Base-by-base conservation (phyloP, 345 rosid genomes). In the Populus euphratica region DNA sequence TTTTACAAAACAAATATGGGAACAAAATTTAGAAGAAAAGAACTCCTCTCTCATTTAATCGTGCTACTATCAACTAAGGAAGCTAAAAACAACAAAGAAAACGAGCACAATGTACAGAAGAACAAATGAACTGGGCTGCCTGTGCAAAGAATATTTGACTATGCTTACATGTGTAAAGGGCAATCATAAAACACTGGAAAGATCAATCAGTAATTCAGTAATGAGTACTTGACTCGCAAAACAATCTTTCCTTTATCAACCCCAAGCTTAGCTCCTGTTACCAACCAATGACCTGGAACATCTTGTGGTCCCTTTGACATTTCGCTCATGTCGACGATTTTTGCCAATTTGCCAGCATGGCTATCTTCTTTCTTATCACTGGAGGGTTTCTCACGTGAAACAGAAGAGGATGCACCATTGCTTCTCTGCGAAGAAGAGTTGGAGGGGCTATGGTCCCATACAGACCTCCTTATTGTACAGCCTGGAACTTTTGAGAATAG, bases 211-310 rank as follows among this genome's bases (percentile, higher is more conserved):
- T 93, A 96, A 81, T 96, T 96, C 82, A 96, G 77, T 73, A 96
- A 90, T 4, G 99, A 96, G 86, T 96, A 93, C 88, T 96, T 93
- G 78, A 89, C 88, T 76, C 99, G 94, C 83, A 93, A 81, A 59
- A 93, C 88, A 83, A 96, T 92, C 90, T 84, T 96, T 74, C 98
- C 98, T 81, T 90, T 93, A 83, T 92, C 96, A 59, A 93, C 92
- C 79, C 98, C 98, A 54, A 96, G 97, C 90, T 96, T 96, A 21
- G 96, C 97, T 65, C 97, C 98, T 1, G 99, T 93, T n/a, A 93
- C 99, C 88, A 93, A 77, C 99, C 99, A 96, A 83, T 96, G 98
- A 25, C 98, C 99, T 7, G 99, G 97, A 77, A 89, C 82, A 86
- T 96, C 98, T 63, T 92, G 96, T 1, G 98, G 95, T 68, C 99